These are phyloP conservation scores for Porodaedalea pini DNA, from an alignment of 1,284 basidiomycete species.

Conservation along the genomic window DNA sequence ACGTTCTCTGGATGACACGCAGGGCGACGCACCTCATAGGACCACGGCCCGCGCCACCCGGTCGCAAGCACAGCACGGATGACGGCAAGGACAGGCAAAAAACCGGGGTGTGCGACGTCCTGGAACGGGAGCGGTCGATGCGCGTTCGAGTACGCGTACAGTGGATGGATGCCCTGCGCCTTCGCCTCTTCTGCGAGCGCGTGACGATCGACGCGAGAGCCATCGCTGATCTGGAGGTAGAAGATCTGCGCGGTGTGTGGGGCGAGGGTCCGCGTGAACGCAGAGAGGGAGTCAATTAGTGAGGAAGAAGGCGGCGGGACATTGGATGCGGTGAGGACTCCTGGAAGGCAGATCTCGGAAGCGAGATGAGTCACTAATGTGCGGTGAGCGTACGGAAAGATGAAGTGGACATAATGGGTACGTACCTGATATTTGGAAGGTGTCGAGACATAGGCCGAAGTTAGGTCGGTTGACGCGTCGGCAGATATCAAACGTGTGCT, in stretches of 20 bases:
- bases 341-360: slow-evolving; percentile 18
- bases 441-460: slow-evolving; percentile 34
- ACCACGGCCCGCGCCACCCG: slow-evolving; percentile 33
- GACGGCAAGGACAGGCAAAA: slow-evolving; percentile 31
- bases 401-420: background rate
- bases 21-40: slow-evolving; percentile 27
- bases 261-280: slow-evolving; percentile 24
- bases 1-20: background rate
- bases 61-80: slow-evolving; percentile 29
- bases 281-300: slow-evolving; percentile 18
- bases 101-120: slow-evolving; percentile 23
- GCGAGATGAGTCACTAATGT: slow-evolving; percentile 25
- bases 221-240: slow-evolving; percentile 34
- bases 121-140: slow-evolving; percentile 31
- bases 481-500: slow-evolving; percentile 33
- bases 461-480: slow-evolving; percentile 31
- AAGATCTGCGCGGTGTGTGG: slow-evolving; percentile 28
- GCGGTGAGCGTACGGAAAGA: slow-evolving; percentile 18
- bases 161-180: slow-evolving; percentile 27
- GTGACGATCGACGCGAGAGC: slow-evolving; percentile 24
- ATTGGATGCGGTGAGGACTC: slow-evolving; percentile 20
- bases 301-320: slow-evolving; percentile 19
- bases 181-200: slow-evolving; percentile 24
- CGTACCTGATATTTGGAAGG: slow-evolving; percentile 31
- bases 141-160: slow-evolving; percentile 32